These are phyloP conservation scores for Metarhizium brunneum DNA, from an alignment of 2,329 filamentous ascomycete species.

Conservation along the genomic window DNA sequence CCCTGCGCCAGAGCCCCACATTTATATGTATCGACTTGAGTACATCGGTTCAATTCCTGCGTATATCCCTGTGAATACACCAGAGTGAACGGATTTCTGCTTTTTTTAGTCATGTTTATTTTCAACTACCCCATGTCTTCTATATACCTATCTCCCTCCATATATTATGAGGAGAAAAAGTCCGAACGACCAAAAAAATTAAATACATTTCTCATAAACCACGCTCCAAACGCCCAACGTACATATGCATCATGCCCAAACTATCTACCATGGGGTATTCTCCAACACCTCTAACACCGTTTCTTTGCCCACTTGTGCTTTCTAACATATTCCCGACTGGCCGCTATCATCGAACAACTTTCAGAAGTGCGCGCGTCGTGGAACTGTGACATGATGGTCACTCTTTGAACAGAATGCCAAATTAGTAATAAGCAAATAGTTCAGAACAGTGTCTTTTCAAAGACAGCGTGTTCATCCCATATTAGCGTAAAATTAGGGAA, in stretches of 20 bases:
- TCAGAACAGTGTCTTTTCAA: constrained; percentile 1
- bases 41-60: no score
- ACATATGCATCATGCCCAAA: neutral
- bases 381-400: constrained; percentile 11
- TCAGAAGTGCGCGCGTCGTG: constrained; percentile 5
- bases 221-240: constrained; percentile 1
- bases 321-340: constrained; percentile 5
- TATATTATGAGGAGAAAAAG: constrained; percentile 8
- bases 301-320: neutral
- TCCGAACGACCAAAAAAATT: constrained; percentile 3
- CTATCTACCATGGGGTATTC: constrained; percentile 3
- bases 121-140: constrained; percentile 4
- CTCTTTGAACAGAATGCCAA: constrained; percentile 7
- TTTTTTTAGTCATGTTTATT: neutral
- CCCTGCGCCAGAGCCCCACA: neutral
- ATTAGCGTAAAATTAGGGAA: neutral
- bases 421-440: constrained; percentile 4
- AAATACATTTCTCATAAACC: constrained; percentile 11
- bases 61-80: no score
- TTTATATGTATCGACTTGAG: neutral
- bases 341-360: neutral
- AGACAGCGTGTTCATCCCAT: neutral
- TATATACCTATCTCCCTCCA: constrained; percentile 11
- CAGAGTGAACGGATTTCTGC: neutral
- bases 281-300: neutral